These are phyloP conservation scores for Cryptococcus jaspeensis DNA, from an alignment of 1,284 basidiomycete genomes.

Conservation along the genomic window DNA sequence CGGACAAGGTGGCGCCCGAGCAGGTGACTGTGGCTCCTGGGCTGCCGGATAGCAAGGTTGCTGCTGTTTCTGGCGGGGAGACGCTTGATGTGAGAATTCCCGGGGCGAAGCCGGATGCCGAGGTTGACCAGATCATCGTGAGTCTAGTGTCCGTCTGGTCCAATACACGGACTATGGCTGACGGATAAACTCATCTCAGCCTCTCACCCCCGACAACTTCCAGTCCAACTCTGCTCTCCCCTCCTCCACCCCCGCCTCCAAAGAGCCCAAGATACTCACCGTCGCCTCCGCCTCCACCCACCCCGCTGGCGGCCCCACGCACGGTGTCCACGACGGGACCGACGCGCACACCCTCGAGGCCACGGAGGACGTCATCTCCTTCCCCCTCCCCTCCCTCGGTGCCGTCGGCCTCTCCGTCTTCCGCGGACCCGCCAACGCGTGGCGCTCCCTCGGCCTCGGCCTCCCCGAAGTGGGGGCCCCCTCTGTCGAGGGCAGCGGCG, in stretches of 20 bases:
- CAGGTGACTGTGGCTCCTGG: constrained; percentile 38
- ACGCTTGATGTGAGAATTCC: constrained; percentile 28
- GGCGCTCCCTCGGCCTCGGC: constrained; percentile 15
- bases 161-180: neutral
- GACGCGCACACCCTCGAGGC: constrained; percentile 28
- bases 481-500: constrained; percentile 9
- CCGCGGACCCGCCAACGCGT: constrained; percentile 23
- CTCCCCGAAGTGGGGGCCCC: constrained; percentile 18
- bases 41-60: constrained; percentile 32
- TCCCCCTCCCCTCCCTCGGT: constrained; percentile 14
- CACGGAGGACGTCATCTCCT: constrained; percentile 13
- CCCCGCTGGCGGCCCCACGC: constrained; percentile 63
- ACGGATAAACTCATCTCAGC: neutral
- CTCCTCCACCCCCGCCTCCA: constrained; percentile 5
- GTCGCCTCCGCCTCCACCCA: constrained; percentile 66
- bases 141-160: constrained; percentile 12
- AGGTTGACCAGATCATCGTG: constrained; percentile 39
- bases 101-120: constrained; percentile 11
- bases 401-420: constrained; percentile 6
- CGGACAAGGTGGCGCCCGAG: constrained; percentile 24
- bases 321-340: constrained; percentile 56
- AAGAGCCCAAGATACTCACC: constrained; percentile 61
- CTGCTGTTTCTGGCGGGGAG: neutral
- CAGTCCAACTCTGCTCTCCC: constrained; percentile 15
- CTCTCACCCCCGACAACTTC: constrained; percentile 48